Conservation (phyloP, 208 protist species). For the Lotmaria passim region DNA sequence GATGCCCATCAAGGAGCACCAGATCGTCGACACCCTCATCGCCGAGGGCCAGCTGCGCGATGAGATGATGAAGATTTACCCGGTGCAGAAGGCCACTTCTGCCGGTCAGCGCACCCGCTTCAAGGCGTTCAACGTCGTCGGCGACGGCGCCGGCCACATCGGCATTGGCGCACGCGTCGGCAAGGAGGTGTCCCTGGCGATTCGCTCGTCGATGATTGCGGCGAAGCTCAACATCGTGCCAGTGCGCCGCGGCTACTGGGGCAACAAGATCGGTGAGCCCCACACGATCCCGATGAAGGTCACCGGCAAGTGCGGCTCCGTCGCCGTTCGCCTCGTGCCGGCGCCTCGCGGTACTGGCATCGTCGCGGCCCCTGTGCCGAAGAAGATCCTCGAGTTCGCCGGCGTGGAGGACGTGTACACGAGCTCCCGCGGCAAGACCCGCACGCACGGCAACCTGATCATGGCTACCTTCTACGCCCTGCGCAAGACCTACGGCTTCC, state of each 20-base stretch:
- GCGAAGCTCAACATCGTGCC: slow-evolving; percentile 99
- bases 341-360: slow-evolving; percentile 99
- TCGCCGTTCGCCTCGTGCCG: slow-evolving; percentile 97
- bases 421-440: slow-evolving; percentile 96
- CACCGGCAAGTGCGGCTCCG: slow-evolving; percentile 99
- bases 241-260: slow-evolving; percentile 99
- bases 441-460: slow-evolving; percentile 99
- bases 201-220: slow-evolving; percentile 97
- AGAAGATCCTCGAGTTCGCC: slow-evolving; percentile 98
- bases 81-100: slow-evolving; percentile 99
- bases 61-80: slow-evolving; percentile 99
- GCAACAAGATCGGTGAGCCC: slow-evolving; percentile 98
- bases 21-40: slow-evolving; percentile 99
- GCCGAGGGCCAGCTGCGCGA: slow-evolving; percentile 78
- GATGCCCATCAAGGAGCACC: slow-evolving; percentile 99
- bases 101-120: slow-evolving; percentile 99
- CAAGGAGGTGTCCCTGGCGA: slow-evolving; percentile 99
- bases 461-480: slow-evolving; percentile 99
- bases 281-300: slow-evolving; percentile 99
- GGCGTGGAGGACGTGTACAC: slow-evolving; percentile 99
- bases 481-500: slow-evolving; percentile 97
- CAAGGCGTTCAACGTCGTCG: slow-evolving; percentile 99
- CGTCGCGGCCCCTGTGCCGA: slow-evolving; percentile 97
- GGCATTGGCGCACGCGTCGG: slow-evolving; percentile 99
- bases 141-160: slow-evolving; percentile 98